phyloP scores from a whole-genome alignment of 2,329 filamentous ascomycete species.

The Alternaria hordeiaustralica region DNA sequence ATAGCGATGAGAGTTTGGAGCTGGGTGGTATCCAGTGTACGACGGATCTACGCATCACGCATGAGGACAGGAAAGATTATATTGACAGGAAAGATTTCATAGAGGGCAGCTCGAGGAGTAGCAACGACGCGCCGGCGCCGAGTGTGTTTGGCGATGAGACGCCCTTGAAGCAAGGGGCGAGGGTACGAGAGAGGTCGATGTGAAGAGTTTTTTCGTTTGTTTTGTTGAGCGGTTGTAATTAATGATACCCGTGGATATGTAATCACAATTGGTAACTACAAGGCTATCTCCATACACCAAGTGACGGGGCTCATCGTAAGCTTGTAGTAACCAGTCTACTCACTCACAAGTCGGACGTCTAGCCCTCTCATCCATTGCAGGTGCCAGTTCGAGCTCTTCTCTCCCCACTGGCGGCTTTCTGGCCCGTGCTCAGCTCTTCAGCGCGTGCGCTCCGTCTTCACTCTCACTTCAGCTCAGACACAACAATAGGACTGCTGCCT shows the following conservation, averaged over 20 bases:
- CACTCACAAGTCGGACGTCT: neutral
- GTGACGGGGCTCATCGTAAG: neutral
- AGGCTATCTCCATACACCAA: neutral
- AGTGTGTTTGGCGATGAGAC: slow-evolving; percentile 38
- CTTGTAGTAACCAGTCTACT: neutral
- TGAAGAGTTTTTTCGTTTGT: neutral
- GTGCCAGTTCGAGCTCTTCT: neutral
- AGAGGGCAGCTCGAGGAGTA: slow-evolving; percentile 24
- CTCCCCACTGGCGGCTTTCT: neutral
- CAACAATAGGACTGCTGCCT: neutral
- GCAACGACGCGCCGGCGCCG: slow-evolving; percentile 23
- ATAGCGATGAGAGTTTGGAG: slow-evolving; percentile 29
- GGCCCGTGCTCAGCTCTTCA: neutral
- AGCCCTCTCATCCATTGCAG: accelerated
- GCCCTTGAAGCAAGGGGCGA: slow-evolving; percentile 23
- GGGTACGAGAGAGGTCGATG: slow-evolving; percentile 4
- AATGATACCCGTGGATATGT: slow-evolving; percentile 6
- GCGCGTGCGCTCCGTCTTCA: neutral
- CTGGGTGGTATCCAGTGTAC: slow-evolving; percentile 32
- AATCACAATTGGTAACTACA: neutral
- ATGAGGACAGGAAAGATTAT: slow-evolving; percentile 7
- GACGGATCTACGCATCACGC: slow-evolving; percentile 19
- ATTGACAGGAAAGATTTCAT: slow-evolving; percentile 3
- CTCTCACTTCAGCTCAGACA: neutral
- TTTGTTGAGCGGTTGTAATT: neutral